A percentile compares a stretch with the other conserved stretches of the same genome.
phyloP scores from a whole-genome alignment of 495 filamentous ascomycete species.

The Aspergillus funiculosus region DNA sequence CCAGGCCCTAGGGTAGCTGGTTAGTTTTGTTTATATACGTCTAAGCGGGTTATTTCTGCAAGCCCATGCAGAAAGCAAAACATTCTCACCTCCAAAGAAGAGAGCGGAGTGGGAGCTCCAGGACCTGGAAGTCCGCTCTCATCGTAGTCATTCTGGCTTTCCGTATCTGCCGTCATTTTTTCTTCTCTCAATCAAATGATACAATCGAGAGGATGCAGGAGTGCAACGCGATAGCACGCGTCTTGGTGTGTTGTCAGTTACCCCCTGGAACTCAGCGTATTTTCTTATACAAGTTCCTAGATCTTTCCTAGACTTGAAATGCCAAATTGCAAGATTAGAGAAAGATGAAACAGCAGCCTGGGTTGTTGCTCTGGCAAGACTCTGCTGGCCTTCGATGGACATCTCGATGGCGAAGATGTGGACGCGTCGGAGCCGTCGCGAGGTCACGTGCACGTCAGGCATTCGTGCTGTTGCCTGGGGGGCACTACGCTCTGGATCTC shows the following conservation, averaged over 20 bases:
- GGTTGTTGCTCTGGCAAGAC: constrained; percentile 26
- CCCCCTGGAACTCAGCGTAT: not conserved
- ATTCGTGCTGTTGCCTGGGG: constrained; percentile 12
- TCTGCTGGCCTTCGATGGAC: constrained; percentile 3
- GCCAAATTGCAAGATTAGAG: not conserved
- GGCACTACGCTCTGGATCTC: not conserved
- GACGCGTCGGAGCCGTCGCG: constrained; percentile 41
- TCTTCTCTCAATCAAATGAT: constrained; percentile 4
- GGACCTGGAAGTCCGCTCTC: constrained; percentile 67
- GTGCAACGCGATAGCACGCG: not conserved
- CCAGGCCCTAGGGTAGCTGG: constrained; percentile 53
- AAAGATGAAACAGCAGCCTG: not conserved
- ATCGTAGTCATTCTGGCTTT: constrained; percentile 54
- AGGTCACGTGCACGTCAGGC: constrained; percentile 35
- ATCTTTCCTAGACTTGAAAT: not conserved
- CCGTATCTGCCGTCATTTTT: constrained; percentile 56
- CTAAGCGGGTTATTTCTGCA: no score
- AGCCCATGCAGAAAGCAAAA: no score
- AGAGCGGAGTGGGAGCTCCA: constrained; percentile 89
- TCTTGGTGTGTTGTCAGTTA: not conserved
- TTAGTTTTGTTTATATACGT: not conserved
- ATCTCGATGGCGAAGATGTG: constrained; percentile 15
- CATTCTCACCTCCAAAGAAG: constrained; percentile 69
- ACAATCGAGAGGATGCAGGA: not conserved
- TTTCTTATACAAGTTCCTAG: not conserved